These are phyloP conservation scores for Starmerella kuoi DNA, from an alignment of 805 yeast species.

Conservation along the genomic window DNA sequence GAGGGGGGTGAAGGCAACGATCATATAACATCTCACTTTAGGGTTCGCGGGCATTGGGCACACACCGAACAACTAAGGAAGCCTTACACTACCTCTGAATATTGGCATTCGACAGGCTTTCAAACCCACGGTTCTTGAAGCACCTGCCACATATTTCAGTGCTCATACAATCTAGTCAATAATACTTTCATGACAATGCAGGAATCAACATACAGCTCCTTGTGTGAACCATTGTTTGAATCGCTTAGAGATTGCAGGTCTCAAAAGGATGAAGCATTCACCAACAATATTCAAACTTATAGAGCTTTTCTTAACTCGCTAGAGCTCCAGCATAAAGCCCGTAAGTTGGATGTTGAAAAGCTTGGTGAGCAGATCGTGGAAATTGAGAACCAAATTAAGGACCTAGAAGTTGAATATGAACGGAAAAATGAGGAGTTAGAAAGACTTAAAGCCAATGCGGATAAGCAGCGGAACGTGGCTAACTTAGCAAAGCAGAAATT, in stretches of 20 bases:
- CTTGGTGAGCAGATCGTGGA: background rate
- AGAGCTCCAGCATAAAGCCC: conserved; percentile 8
- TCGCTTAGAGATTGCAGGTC: background rate
- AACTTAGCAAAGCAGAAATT: conserved; percentile 4
- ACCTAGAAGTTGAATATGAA: conserved; percentile 4
- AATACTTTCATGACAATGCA: no score
- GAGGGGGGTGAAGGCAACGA: no score
- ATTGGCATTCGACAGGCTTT: no score
- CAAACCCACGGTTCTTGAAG: no score
- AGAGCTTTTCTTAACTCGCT: conserved; percentile 6
- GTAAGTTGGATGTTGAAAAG: background rate
- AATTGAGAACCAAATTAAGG: background rate
- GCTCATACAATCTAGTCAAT: no score
- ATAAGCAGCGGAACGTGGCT: conserved; percentile 10
- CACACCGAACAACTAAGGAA: no score
- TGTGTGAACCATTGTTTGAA: conserved; percentile 5
- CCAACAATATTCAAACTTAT: background rate
- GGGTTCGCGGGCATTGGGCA: no score
- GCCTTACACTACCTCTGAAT: no score
- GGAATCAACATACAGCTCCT: conserved; percentile 8
- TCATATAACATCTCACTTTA: no score
- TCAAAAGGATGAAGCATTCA: background rate
- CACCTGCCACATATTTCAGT: no score
- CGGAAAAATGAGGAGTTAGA: conserved; percentile 18
- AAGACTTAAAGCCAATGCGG: conserved; percentile 16